These are phyloP conservation scores for Penicillium sp. DNA, from an alignment of 2,329 filamentous ascomycete genomes.

Conservation along the genomic window DNA sequence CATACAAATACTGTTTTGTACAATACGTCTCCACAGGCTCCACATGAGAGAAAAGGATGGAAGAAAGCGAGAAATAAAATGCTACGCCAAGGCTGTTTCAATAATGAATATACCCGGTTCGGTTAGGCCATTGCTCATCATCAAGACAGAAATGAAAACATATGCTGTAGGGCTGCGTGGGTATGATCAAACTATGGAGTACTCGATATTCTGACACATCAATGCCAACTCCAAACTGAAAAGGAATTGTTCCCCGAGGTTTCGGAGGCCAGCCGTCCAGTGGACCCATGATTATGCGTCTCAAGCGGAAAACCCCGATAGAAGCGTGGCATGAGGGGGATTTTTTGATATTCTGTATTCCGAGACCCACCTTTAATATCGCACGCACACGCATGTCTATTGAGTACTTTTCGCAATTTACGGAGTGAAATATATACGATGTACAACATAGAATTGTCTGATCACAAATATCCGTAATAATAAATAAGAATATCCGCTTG, in stretches of 20 bases:
- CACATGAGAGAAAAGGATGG: background rate
- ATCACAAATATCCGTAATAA: background rate
- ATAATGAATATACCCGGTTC: background rate
- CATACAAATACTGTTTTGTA: background rate
- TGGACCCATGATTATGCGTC: background rate
- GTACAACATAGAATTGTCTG: background rate
- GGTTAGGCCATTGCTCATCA: background rate
- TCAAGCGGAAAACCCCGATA: background rate
- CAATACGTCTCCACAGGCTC: background rate
- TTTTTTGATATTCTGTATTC: background rate
- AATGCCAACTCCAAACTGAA: background rate
- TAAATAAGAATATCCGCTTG: background rate
- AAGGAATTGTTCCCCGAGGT: background rate
- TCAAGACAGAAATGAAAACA: background rate
- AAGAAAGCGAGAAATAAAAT: background rate
- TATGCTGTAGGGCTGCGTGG: no score
- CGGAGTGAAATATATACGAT: background rate
- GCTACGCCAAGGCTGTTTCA: background rate
- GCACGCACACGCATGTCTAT: background rate
- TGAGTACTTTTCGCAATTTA: background rate
- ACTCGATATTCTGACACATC: background rate
- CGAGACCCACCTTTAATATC: conserved; percentile 1
- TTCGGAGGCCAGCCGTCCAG: background rate
- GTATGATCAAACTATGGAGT: background rate
- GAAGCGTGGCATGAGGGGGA: background rate